A percentile compares a stretch with the other conserved stretches of the same genome.
Conservation (phyloP, 495 filamentous ascomycete genomes). For the Lasiosphaeria ovina region DNA sequence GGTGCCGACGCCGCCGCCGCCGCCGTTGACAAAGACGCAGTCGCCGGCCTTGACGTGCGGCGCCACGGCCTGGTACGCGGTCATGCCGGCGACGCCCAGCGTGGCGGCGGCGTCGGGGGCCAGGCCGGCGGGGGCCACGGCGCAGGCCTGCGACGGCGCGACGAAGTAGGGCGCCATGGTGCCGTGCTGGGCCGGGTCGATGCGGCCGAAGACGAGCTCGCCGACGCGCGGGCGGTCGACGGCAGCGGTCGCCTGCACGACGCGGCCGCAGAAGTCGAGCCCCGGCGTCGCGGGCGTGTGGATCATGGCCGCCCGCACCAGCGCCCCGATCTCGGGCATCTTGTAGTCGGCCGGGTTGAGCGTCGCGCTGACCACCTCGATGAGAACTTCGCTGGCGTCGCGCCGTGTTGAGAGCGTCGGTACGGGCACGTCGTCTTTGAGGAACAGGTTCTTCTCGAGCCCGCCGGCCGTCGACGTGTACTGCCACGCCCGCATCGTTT, state of each 20-base stretch:
- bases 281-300: constrained; percentile 53
- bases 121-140: constrained; percentile 47
- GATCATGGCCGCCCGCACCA: constrained; percentile 39
- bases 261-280: constrained; percentile 62
- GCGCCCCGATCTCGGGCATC: constrained; percentile 51
- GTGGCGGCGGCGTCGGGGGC: constrained; percentile 49
- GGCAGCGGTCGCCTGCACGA: constrained; percentile 44
- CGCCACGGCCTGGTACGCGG: constrained; percentile 59
- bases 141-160: constrained; percentile 28
- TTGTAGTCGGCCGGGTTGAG: constrained; percentile 77
- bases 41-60: constrained; percentile 53
- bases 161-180: constrained; percentile 54
- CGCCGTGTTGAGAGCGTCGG: constrained; percentile 36
- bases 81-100: constrained; percentile 56
- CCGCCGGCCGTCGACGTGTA: constrained; percentile 48
- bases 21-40: constrained; percentile 67
- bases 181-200: constrained; percentile 45
- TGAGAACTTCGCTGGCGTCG: constrained; percentile 47
- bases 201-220: constrained; percentile 57
- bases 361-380: constrained; percentile 53
- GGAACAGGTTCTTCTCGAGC: constrained; percentile 57
- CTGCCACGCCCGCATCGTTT: constrained; percentile 64
- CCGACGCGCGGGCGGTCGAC: constrained; percentile 41
- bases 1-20: constrained; percentile 60
- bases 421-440: constrained; percentile 44